Evolutionary conservation across 352 stramenopile genomes (phyloP), one percentile per base, ranked within the genome.

Genomic region (Elongisporangium anandrum): DNA sequence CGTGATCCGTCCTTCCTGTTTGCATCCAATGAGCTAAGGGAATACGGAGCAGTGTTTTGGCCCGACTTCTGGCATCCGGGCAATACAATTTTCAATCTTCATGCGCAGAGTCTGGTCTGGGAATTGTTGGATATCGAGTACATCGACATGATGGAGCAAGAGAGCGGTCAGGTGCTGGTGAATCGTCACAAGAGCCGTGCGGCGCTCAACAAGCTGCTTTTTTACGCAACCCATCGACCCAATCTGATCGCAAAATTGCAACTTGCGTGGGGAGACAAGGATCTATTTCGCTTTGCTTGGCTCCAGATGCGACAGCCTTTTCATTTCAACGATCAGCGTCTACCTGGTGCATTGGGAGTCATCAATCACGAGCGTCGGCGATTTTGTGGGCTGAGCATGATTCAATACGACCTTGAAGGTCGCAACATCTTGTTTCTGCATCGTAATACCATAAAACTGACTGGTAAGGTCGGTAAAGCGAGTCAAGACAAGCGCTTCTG

Each of bases 391-490:
- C 48, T 85, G 41, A 82, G 63, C 41, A 85, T 85, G 66, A 70
- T 81, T 22, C 75, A 85, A 56, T 82, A 81, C 57, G 66, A 76
- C 52, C 41, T 77, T 13, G 56, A 70, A n/a, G 68, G 66, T 9
- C 16, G 45, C 0, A 53, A 63, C 15, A 75, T 82, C 50, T 54
- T 79, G 12, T 85, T 85, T 45, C 65, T 75, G 63, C 75, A 85
- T 57, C 73, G 75, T 51, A 85, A 85, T 49, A 82, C 70, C 4
- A 69, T 86, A 55, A 90, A 90, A 56, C 59, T 90, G n/a, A 85
- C 71, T 16, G 83, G 80, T 0, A 38, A 38, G 8, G 47, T 50
- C 39, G 64, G 41, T 3, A 38, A 38, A 22, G 47, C 52, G 38
- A 65, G 41, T 3, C 23, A 45, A 26, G 65, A 79, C 20, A 57